Evolutionary conservation across 768 basidiomycete genomes (phyloP), one percentile per base, ranked within the genome.

Genomic region (Rubroboletus satanas): DNA sequence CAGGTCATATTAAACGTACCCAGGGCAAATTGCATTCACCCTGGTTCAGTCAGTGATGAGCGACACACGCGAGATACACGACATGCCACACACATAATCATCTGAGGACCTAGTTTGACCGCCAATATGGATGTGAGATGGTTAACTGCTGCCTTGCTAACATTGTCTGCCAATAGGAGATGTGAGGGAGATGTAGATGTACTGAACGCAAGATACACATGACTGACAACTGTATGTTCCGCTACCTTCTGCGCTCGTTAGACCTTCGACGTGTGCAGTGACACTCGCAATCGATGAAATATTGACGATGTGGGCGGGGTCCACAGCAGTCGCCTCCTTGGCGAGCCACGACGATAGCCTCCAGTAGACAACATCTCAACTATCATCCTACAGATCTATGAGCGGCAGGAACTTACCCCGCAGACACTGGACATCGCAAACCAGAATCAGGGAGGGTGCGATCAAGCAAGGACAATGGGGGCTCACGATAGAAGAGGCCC

Each of bases 111-210:
- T 15, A 93, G 77, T 49, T 87, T 88, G 42, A 83, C 70, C 0
- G 90, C 88, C 18, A 93, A 75, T 46, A 79, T 75, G 14, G 83
- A 82, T 5, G 90, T 91, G 44, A 93, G 81, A 59, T 92, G 90
- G 72, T 91, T 92, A 17, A 88, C 83, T 29, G 89, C 89, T n/a
- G 90, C 90, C 71, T 93, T 93, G 70, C 88, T 90, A 7, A 89
- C 76, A 61, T 84, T 81, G 66, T 93, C 90, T 93, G 26, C 18
- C 36, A 21, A 59, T 26, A 21, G 36, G 42, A 46, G 15, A 23
- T 5, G 12, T 41, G 44, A 58, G 45, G 42, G 32, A n/a, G n/a
- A 15, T 8, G 26, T 29, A 11, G 26, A 10, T 45, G 12, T 9
- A 2, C 36, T 2, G 49, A 31, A 35, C 31, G 39, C 35, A 23